Conservation (phyloP, 2,329 filamentous ascomycete genomes). For the Fusarium phyllophilum region DNA sequence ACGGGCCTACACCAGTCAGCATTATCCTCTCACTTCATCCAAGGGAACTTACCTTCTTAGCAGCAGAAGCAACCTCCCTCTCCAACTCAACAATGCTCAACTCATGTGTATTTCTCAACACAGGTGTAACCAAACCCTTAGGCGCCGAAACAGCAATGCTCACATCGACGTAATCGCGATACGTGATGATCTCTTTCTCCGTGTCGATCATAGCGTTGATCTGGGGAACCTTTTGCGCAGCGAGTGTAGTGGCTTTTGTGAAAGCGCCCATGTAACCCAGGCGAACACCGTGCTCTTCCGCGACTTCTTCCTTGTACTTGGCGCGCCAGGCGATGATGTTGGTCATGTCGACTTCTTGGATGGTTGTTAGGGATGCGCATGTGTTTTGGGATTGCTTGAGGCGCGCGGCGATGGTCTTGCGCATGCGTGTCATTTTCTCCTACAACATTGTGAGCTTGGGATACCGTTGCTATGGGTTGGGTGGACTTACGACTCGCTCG, state of each 20-base stretch:
- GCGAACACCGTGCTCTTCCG: constrained; percentile 44
- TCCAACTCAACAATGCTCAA: constrained; percentile 47
- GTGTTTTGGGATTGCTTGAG: constrained; percentile 76
- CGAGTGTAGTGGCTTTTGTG: constrained; percentile 75
- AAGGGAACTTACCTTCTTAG: constrained; percentile 57
- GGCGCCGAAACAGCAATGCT: constrained; percentile 79
- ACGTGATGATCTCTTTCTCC: constrained; percentile 66
- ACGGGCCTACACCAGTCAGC: constrained; percentile 58
- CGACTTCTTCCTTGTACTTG: constrained; percentile 68
- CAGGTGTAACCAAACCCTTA: constrained; percentile 78
- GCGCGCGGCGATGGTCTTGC: constrained; percentile 77
- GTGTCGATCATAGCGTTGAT: constrained; percentile 71
- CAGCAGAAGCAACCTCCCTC: constrained; percentile 72
- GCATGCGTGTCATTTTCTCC: constrained; percentile 70
- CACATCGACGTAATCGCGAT: constrained; percentile 76
- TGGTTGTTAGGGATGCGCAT: constrained; percentile 75
- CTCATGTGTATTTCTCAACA: constrained; percentile 73
- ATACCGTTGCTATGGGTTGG: not conserved
- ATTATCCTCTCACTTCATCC: too few species aligned
- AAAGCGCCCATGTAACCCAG: constrained; percentile 81
- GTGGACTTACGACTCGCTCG: constrained; percentile 28
- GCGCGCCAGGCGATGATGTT: constrained; percentile 72
- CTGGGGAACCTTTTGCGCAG: constrained; percentile 74
- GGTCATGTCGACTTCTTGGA: constrained; percentile 59
- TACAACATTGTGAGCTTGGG: not conserved